Base-by-base conservation (phyloP, 2,329 filamentous ascomycete genomes). In the Xylaria sp. region DNA sequence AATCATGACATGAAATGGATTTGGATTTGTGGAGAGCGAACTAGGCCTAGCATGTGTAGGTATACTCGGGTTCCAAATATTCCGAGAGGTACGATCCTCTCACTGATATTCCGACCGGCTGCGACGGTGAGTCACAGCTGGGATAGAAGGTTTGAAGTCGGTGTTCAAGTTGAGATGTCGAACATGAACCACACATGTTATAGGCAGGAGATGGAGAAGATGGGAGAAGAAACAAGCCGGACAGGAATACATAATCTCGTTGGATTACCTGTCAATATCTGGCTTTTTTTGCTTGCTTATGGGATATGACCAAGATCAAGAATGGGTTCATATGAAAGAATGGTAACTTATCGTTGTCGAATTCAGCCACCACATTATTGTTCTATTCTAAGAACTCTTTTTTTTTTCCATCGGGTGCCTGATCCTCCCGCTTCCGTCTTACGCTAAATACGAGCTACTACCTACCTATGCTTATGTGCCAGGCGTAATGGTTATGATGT, bases 221-320 rank as follows among this genome's bases (percentile, higher is more conserved):
- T 52, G 46, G 23, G 23, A 58, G 41, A 59, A 58, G 41, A 59
- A 58, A 46, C n/a, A 64, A 59, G 60, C n/a, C 20, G 66, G 68
- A 67, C 69, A 70, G 69, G 70, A 72, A 70, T 50, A 64, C 51
- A 69, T 51, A 69, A 48, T 51, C 59, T 58, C 25, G 52, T 69
- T 65, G 69, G 65, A 69, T 73, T 51, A 34, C 60, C 54, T 66
- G 59, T 60, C 64, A 28, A 28, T 64, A 56, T 59, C 58, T 63
- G 69, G 70, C 72, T 71, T 75, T 25, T 25, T 74, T 73, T 72
- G 73, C 72, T 75, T 74, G n/a, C 9, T 46, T n/a, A 75, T 72
- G 74, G 74, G 65, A 73, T 68, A 74, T 66, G 73, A 69, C 70
- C 70, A 37, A 37, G n/a, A 37, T 10, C 34, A 71, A 70, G 70